Evolutionary conservation across 1,284 basidiomycete genomes (phyloP), one percentile per base, ranked within the genome.

Genomic region (Rhodofomes roseus): DNA sequence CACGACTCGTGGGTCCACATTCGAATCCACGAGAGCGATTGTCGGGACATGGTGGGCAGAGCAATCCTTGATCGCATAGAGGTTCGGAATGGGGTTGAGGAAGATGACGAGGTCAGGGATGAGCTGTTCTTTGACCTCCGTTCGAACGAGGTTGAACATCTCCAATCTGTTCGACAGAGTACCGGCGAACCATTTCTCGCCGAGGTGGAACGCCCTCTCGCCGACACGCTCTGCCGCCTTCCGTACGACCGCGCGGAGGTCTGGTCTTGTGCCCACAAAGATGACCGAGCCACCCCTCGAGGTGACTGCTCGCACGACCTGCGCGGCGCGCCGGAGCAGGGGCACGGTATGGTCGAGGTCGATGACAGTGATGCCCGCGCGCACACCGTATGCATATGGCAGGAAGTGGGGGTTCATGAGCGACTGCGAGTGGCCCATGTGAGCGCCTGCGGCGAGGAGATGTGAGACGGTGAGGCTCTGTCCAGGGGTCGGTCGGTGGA

Each of bases 341-440:
- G 95, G 94, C 1, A 99, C 79, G 0, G 97, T 98, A 65, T 92
- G 90, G 73, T 98, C 95, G 39, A 99, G 82, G 75, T 99, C 95
- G 73, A 99, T 98, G 73, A 98, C 85, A 55, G 93, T 93, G 62
- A 98, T 84, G 16, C 91, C 93, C 37, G 94, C 86, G 57, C 97
- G 92, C 25, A 86, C 87, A 61, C 96, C 97, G 72, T 98, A 98
- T 48, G 96, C 89, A 72, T 94, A 96, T n/a, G 96, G 93, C 66
- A 90, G 82, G 71, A 93, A 96, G 65, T 94, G 88, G 20, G 92
- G 89, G 73, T 93, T 89, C 79, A 96, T 89, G 63, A 92, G 84
- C 1, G 87, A 82, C 54, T 85, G 83, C 27, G 89, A 82, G 73
- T 99, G 96, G 4, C 97, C 97, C 48, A 99, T 86, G 71, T 98